Conservation (phyloP, 2,329 filamentous ascomycete species). For the Trichoderma pleuroti region DNA sequence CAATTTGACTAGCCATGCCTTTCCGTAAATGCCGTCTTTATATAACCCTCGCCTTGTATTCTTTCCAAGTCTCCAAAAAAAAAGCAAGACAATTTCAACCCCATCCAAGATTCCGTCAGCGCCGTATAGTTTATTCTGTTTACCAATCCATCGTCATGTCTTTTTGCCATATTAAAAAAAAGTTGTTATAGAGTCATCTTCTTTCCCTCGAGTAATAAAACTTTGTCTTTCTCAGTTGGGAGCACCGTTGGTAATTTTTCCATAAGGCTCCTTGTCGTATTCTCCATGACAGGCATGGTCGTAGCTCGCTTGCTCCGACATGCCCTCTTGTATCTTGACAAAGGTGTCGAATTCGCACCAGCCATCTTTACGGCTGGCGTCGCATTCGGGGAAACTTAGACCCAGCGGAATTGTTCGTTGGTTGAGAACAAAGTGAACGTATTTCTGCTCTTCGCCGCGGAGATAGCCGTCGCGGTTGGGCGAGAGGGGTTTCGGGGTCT, state of each 20-base stretch:
- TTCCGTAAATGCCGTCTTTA: background rate
- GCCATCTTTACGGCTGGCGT: constrained; percentile 59
- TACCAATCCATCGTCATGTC: background rate
- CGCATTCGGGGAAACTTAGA: constrained; percentile 62
- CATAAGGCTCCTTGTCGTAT: constrained; percentile 35
- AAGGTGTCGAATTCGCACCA: constrained; percentile 75
- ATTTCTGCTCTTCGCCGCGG: constrained; percentile 56
- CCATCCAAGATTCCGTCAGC: background rate
- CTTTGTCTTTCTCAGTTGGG: constrained; percentile 25
- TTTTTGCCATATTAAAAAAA: background rate
- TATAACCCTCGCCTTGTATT: background rate
- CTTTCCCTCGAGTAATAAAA: background rate
- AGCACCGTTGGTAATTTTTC: constrained; percentile 38
- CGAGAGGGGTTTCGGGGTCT: constrained; percentile 59
- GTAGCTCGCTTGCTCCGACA: constrained; percentile 57
- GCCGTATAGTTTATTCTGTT: background rate
- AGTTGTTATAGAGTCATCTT: background rate
- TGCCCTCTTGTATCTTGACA: constrained; percentile 56
- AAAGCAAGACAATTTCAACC: background rate
- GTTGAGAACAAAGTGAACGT: constrained; percentile 72
- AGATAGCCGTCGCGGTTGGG: constrained; percentile 53
- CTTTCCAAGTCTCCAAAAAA: background rate
- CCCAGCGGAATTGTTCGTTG: constrained; percentile 70
- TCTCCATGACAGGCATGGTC: constrained; percentile 65
- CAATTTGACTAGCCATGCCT: background rate